Conservation (phyloP, 192 early-diverging fungal species). For the Coemansia erecta region DNA sequence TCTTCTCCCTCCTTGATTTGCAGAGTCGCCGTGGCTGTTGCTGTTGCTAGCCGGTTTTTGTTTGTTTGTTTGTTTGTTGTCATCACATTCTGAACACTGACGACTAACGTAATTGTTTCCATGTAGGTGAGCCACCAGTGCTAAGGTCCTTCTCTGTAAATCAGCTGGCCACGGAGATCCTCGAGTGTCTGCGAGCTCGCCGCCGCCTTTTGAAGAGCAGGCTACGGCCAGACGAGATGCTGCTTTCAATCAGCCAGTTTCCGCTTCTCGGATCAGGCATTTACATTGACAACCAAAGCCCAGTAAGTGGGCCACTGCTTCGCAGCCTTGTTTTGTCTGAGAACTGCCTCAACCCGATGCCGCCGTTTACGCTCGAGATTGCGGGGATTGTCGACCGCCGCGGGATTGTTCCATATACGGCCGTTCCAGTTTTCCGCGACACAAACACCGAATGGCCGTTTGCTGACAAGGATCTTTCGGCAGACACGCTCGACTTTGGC, state of each 20-base stretch:
- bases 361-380: conserved; percentile 86
- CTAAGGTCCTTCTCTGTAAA: conserved; percentile 35
- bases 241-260: conserved; percentile 83
- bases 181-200: conserved; percentile 44
- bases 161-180: conserved; percentile 32
- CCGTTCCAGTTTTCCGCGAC: conserved; percentile 90
- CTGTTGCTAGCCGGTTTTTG: not conserved
- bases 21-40: not conserved
- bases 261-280: conserved; percentile 80
- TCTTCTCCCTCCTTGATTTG: no score
- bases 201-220: conserved; percentile 64
- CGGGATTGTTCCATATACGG: conserved; percentile 88
- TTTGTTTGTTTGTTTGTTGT: conserved; percentile 6
- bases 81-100: not conserved
- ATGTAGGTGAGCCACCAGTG: conserved; percentile 42
- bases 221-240: conserved; percentile 71
- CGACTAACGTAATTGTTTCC: no score
- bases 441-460: conserved; percentile 86
- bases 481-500: conserved; percentile 15
- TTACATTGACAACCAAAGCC: conserved; percentile 66
- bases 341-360: conserved; percentile 86
- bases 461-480: conserved; percentile 62
- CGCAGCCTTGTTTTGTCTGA: conserved; percentile 88
- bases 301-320: conserved; percentile 62
- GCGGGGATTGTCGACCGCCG: conserved; percentile 89